Base-by-base conservation (phyloP, 441 rosid genomes). In the Croton laevigatus region DNA sequence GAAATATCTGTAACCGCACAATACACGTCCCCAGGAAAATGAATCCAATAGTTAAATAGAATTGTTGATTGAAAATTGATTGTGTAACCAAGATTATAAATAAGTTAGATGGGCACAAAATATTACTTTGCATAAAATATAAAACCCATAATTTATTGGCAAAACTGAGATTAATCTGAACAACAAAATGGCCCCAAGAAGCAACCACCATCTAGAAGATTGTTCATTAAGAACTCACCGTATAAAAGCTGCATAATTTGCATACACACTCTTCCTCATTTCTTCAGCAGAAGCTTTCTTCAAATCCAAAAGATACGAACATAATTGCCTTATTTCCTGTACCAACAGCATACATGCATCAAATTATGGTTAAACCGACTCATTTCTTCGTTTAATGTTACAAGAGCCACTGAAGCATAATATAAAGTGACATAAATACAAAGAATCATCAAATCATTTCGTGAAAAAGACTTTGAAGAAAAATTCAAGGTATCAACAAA, bases 221-320 rank as follows among this genome's bases (percentile, higher is more conserved):
- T 5, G 19, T 13, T 27, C 13, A 40, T 5, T 2, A 36, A 48
- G 3, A 10, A 59, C 82, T 70, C 40, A 96, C 99, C 97, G 90
- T 54, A 96, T 96, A 76, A 96, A 96, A 59, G 99, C 97, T 8
- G 99, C 70, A 72, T 93, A 96, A 78, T 96, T 96, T 63, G 99
- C 99, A 78, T 91, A 96, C 8, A 96, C 99, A 75, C 98, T 96
- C 77, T 83, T 90, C 17, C 99, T 88, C 99, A 96, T 93, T 85
- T 93, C 99, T 75, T 96, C 99, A 6, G 99, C 98, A 11, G 99
- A 96, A 69, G 89, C 92, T 87, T 79, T 91, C 89, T 96, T 96
- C 87, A 96, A 82, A 83, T 91, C 98, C 85, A 96, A 71, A 67
- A 93, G 87, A 79, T 85, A 76, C 1, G 96, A 86, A 74, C 97